These are phyloP conservation scores for Yamadazyma olivae DNA, from an alignment of 805 yeast species.

Conservation along the genomic window DNA sequence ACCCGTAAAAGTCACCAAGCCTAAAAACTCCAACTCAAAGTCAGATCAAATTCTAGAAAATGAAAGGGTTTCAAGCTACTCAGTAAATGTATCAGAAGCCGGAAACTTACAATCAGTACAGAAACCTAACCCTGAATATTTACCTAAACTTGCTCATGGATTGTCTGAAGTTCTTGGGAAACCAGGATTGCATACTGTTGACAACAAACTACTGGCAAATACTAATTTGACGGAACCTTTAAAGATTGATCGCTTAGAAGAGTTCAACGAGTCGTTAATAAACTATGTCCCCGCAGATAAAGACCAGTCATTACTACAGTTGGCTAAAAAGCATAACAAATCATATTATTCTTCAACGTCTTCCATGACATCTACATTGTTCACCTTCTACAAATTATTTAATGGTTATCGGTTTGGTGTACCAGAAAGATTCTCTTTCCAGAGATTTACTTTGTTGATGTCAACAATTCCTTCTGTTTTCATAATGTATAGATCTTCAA, in stretches of 20 bases:
- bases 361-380: constrained; percentile 73
- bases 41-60: no score
- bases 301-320: constrained; percentile 49
- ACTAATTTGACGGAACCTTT: not conserved
- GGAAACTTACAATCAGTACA: no score
- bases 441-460: constrained; percentile 47
- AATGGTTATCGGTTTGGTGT: constrained; percentile 35
- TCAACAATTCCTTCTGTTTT: constrained; percentile 42
- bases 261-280: constrained; percentile 57
- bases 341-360: constrained; percentile 78
- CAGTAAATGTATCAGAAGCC: no score
- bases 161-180: constrained; percentile 72
- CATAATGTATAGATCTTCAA: constrained; percentile 41
- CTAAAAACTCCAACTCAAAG: no score
- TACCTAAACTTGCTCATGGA: constrained; percentile 64
- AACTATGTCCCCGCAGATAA: constrained; percentile 65
- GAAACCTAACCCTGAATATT: no score
- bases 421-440: constrained; percentile 23
- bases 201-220: not conserved
- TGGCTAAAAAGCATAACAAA: constrained; percentile 39
- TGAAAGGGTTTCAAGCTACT: no score
- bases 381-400: constrained; percentile 71
- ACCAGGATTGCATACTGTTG: constrained; percentile 64
- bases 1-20: no score
- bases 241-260: constrained; percentile 57